Evolutionary conservation across 2,329 filamentous ascomycete species (phyloP).

Genomic region (Teratosphaeriaceae sp.): DNA sequence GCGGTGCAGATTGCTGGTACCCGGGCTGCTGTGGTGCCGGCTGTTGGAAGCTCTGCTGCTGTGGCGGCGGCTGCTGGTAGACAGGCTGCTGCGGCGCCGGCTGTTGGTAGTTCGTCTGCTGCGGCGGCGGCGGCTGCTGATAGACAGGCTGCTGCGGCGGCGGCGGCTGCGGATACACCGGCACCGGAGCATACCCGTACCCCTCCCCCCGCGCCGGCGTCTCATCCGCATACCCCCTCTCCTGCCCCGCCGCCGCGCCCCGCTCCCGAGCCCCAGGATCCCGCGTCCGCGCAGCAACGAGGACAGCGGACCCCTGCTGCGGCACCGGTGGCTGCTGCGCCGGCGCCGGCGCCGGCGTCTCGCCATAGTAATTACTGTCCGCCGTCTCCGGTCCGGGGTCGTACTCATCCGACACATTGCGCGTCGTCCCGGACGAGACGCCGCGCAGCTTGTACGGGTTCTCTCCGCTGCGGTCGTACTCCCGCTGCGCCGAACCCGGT

Average conservation of each 20-base stretch:
- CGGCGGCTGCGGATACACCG: slow-evolving; percentile 3
- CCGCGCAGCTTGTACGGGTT: slow-evolving; percentile 26
- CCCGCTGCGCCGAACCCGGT: slow-evolving; percentile 25
- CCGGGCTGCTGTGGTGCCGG: background rate
- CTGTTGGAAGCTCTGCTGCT: background rate
- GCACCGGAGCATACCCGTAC: slow-evolving; percentile 13
- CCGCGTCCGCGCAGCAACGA: background rate
- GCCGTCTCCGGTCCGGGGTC: slow-evolving; percentile 5
- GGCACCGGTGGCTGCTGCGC: background rate
- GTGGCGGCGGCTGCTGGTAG: background rate
- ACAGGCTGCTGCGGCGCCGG: slow-evolving; percentile 1
- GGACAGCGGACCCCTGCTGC: background rate
- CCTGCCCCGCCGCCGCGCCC: slow-evolving; percentile 15
- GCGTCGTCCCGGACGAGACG: slow-evolving; percentile 16
- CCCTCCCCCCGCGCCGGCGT: slow-evolving; percentile 6
- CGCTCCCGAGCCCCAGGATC: slow-evolving; percentile 9
- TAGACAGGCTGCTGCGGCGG: background rate
- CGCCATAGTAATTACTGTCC: slow-evolving; percentile 8
- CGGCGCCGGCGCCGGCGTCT: background rate
- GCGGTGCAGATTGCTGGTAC: slow-evolving; percentile 12
- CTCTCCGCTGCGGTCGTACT: slow-evolving; percentile 16
- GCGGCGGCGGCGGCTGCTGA: background rate
- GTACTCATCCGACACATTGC: slow-evolving; percentile 4
- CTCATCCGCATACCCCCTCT: slow-evolving; percentile 1
- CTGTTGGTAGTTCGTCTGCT: background rate